Conservation (phyloP, 2,329 filamentous ascomycete species). For the Colletotrichum echinochloae region DNA sequence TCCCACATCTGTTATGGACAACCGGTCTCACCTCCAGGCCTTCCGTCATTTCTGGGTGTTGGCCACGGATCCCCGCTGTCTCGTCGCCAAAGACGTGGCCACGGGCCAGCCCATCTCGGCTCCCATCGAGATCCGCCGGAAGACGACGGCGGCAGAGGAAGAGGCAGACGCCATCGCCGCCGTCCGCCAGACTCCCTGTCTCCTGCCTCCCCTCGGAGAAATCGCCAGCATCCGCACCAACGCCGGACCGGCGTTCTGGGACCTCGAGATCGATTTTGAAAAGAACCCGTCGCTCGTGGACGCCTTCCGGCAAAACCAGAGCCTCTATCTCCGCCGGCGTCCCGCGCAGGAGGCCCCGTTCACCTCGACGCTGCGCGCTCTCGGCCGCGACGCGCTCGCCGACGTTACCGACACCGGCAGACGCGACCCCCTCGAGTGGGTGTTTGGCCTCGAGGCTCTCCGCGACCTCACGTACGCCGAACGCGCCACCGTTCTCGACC, state of each 20-base stretch:
- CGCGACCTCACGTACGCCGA: constrained; percentile 73
- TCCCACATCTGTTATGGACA: constrained; percentile 89
- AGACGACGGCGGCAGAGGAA: constrained; percentile 44
- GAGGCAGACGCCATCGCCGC: constrained; percentile 42
- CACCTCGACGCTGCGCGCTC: constrained; percentile 77
- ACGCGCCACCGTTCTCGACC: constrained; percentile 70
- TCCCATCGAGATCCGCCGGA: constrained; percentile 75
- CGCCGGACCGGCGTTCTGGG: constrained; percentile 79
- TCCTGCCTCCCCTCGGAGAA: constrained; percentile 73
- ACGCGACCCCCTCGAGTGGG: constrained; percentile 73
- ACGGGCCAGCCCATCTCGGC: constrained; percentile 83
- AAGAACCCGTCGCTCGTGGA: constrained; percentile 70
- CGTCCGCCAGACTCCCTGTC: constrained; percentile 66
- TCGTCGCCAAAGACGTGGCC: constrained; percentile 88
- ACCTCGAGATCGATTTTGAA: constrained; percentile 80
- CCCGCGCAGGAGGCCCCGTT: constrained; percentile 77
- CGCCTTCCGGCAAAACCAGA: constrained; percentile 77
- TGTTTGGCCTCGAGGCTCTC: constrained; percentile 74
- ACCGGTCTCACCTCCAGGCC: constrained; percentile 93
- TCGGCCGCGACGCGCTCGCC: constrained; percentile 61
- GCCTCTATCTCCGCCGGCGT: constrained; percentile 78
- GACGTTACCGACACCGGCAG: constrained; percentile 47
- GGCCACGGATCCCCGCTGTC: constrained; percentile 88
- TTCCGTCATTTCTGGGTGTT: constrained; percentile 98
- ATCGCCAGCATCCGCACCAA: constrained; percentile 72